A percentile compares a stretch with the other conserved stretches of the same genome.
Evolutionary conservation across 371 early-diverging fungal genomes (phyloP).

Genomic region (Apophysomyces ossiformis): DNA sequence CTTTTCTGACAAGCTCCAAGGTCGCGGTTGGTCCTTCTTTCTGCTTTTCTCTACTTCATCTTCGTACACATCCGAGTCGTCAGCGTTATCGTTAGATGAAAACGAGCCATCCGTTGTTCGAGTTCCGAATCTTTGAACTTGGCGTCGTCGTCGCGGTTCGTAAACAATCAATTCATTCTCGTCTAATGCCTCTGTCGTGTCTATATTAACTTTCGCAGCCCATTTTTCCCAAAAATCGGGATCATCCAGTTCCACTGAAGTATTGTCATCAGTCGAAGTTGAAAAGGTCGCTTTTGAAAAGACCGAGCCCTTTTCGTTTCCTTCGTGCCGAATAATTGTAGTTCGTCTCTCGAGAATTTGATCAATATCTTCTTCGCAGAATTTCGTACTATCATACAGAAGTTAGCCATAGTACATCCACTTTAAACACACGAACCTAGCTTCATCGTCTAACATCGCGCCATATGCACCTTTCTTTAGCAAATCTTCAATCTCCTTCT

Average conservation of each 20-base stretch:
- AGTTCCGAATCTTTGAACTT: conserved; percentile 61
- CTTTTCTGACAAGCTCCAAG: conserved; percentile 82
- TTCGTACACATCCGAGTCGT: conserved; percentile 55
- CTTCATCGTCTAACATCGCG: conserved; percentile 89
- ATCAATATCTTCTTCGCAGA: conserved; percentile 98
- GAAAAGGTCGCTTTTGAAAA: conserved; percentile 96
- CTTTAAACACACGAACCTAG: conserved; percentile 28
- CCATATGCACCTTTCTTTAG: conserved; percentile 93
- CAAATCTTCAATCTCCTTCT: conserved; percentile 88
- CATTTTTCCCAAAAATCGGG: conserved; percentile 98
- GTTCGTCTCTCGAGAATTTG: conserved; percentile 92
- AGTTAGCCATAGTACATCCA: neutral
- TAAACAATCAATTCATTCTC: conserved; percentile 68
- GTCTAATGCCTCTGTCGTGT: conserved; percentile 59
- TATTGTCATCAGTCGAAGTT: conserved; percentile 53
- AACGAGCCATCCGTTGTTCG: conserved; percentile 42
- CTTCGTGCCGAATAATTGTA: conserved; percentile 84
- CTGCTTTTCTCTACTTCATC: conserved; percentile 34
- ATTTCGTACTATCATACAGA: conserved; percentile 59
- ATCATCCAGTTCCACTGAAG: conserved; percentile 87
- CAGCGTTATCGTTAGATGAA: conserved; percentile 48
- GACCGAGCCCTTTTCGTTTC: conserved; percentile 76
- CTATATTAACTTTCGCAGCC: conserved; percentile 81
- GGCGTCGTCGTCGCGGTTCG: conserved; percentile 69
- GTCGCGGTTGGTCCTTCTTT: conserved; percentile 45